Evolutionary conservation across 768 basidiomycete species (phyloP).

Genomic region (Tulasnella sp.): DNA sequence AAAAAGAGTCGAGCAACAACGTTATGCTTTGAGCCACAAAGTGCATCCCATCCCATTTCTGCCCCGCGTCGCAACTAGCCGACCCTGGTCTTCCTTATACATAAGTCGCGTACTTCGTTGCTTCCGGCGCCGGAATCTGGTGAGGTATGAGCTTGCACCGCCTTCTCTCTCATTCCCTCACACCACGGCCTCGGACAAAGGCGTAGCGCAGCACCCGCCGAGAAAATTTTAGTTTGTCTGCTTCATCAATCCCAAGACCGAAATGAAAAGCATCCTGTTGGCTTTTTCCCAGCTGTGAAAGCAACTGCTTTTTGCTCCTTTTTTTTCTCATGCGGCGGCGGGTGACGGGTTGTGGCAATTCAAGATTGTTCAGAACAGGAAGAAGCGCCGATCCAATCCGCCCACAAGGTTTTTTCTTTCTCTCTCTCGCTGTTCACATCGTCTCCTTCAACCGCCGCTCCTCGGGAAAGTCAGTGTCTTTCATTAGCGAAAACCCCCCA

Average conservation of each 20-base stretch:
- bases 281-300: too few species aligned
- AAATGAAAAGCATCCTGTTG: neutral
- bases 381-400: neutral
- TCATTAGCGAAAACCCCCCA: neutral
- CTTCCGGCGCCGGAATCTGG: slow-evolving; percentile 5
- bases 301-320: too few species aligned
- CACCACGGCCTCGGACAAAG: neutral
- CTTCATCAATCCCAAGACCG: neutral
- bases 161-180: neutral
- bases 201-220: neutral
- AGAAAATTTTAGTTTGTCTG: neutral
- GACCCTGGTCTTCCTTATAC: neutral
- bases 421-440: neutral
- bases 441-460: neutral
- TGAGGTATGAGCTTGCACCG: neutral
- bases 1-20: neutral
- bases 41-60: neutral
- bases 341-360: neutral
- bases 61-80: neutral
- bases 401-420: neutral
- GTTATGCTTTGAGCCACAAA: slow-evolving; percentile 9
- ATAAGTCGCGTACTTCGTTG: neutral
- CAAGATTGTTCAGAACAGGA: neutral
- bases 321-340: neutral
- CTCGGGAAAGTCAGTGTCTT: neutral